Base-by-base conservation (phyloP, 257 asterid genomes). In the Ajuga chamaepitys region DNA sequence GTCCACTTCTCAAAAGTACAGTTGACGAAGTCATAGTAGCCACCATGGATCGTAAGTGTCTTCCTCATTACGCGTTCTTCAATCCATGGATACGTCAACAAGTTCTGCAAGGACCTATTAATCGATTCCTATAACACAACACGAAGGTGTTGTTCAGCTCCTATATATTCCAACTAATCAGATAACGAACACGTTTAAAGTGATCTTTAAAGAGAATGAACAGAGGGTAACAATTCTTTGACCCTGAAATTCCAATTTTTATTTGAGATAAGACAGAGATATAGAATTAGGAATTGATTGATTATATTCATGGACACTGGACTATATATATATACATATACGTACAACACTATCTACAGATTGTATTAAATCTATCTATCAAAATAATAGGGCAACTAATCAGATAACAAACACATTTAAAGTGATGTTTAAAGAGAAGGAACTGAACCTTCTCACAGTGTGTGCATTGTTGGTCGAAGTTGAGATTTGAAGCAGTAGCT, bases 1-100 rank as follows among this genome's bases (percentile, higher is more conserved):
- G 88, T 83, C 99, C 99, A 93, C 78, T 89, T 94, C 82, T 94
- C 96, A 38, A 90, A 90, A 9, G 95, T 80, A 55, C 99, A 90
- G 58, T 88, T 87, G 2, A 76, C 71, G 71, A 94, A 94, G 79
- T 94, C 91, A 52, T 94, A 94, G 86, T 94, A 88, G 74, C 97
- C 99, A 52, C 99, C 99, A 14, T 94, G 96, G 73, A 94, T 69
- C 10, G 70, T 57, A 48, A 93, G 88, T 44, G 24, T 81, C 70
- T 89, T 88, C 47, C 80, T 80, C 12, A 70, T 76, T 60, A 86
- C 96, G 68, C 78, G 83, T 20, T 88, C 95, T 74, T 83, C 82
- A 30, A 94, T 80, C 99, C 97, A 94, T 13, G 95, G 87, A 71
- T 94, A 94, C 44, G 82, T 77, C 8, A 94, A 95, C 48, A 94